Base-by-base conservation (phyloP, 352 stramenopile genomes). In the Pythium folliculosum region DNA sequence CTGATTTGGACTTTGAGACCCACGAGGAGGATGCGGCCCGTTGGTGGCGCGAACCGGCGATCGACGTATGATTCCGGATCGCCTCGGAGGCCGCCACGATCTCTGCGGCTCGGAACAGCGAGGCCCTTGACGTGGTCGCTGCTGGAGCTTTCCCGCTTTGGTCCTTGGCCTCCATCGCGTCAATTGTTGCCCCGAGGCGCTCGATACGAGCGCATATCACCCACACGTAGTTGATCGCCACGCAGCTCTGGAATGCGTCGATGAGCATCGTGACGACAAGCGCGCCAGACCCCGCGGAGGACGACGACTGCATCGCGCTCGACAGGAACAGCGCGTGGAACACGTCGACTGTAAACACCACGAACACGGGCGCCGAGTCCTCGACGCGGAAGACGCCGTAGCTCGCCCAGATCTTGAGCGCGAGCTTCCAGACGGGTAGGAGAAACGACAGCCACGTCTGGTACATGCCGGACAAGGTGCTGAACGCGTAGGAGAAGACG, bases 351-450 rank as follows among this genome's bases (percentile, higher is more conserved):
- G 7, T 58, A 8, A 71, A 60, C 4, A 71, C 43, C 0, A 75
- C 50, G 12, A n/a, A 21, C 21, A 70, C 71, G 14, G 74, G 69
- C 23, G 68, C 77, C 5, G 54, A 43, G 30, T 77, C 78, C 22
- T 79, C 69, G 5, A 48, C 56, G 25, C 56, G 52, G 9, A 14
- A 12, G 9, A 60, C 51, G 43, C 59, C 30, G 38, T 56, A 40
- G 59, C 62, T 73, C 9, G 80, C 69, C 47, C 69, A 64, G 57
- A 76, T 76, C 57, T 82, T 81, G 32, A 71, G 62, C 0, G 47
- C 52, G 22, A 86, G 63, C 51, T 86, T 86, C 17, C 77, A 52
- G 21, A 82, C 44, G 10, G 69, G 73, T 27, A 86, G 60, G 1
- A 80, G 21, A 9, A 71, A 19, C 16, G 53, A 35, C 21, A 69